Conservation (phyloP, 2,329 filamentous ascomycete genomes). For the Pseudogymnoascus sp. region DNA sequence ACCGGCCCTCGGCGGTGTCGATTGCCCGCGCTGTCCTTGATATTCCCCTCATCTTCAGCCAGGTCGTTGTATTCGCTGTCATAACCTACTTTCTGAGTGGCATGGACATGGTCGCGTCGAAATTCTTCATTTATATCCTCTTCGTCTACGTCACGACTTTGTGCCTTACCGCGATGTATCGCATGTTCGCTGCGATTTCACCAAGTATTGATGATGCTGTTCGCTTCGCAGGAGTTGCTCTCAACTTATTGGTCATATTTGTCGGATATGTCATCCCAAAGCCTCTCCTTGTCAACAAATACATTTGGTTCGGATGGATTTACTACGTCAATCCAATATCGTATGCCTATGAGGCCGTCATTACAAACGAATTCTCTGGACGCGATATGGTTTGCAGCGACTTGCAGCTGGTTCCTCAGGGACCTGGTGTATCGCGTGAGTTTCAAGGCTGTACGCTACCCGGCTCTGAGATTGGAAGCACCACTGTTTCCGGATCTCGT, state of each 20-base stretch:
- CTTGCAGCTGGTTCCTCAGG: conserved; percentile 40
- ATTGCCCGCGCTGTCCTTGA: conserved; percentile 47
- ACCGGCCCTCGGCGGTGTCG: conserved; percentile 52
- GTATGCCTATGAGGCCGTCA: conserved; percentile 60
- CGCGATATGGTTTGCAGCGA: conserved; percentile 44
- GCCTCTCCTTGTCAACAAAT: conserved; percentile 21
- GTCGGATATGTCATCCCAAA: conserved; percentile 57
- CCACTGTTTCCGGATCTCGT: conserved; percentile 42
- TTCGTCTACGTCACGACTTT: conserved; percentile 44
- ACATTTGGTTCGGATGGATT: conserved; percentile 44
- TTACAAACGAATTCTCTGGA: conserved; percentile 62
- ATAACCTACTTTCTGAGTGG: conserved; percentile 58
- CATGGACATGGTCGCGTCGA: conserved; percentile 40
- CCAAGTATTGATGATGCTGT: conserved; percentile 50
- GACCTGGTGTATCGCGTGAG: conserved; percentile 15
- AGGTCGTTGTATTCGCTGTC: conserved; percentile 48
- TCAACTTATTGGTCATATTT: conserved; percentile 50
- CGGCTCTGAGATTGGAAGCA: conserved; percentile 45
- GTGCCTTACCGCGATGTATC: conserved; percentile 51
- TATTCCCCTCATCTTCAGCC: conserved; percentile 48
- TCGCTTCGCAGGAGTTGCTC: conserved; percentile 44
- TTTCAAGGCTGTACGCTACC: conserved; percentile 56
- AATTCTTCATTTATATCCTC: conserved; percentile 57
- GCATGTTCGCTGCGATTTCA: conserved; percentile 47
- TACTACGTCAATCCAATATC: conserved; percentile 60